Percentiles rank a stretch among this genome's conserved stretches.
phyloP scores from a whole-genome alignment of 2,329 filamentous ascomycete genomes.

The Talaromyces albobiverticillius region DNA sequence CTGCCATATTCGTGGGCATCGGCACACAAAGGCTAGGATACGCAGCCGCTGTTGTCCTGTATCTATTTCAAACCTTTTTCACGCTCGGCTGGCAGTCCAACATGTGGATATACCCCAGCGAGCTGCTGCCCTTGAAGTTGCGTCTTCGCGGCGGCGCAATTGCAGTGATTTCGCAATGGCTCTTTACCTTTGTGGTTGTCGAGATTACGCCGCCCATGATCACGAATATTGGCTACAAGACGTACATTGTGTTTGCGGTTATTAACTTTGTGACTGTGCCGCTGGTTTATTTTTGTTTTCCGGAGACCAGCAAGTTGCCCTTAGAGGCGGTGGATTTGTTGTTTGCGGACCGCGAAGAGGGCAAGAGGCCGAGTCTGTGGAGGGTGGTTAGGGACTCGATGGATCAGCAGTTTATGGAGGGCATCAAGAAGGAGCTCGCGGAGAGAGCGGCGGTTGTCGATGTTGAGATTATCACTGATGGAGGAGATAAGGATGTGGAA shows the following conservation, averaged over 20 bases:
- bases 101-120: conserved; percentile 56
- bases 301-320: conserved; percentile 46
- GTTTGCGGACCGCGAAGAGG: conserved; percentile 29
- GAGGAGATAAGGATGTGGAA: not conserved
- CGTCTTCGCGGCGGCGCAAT: conserved; percentile 56
- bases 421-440: conserved; percentile 7
- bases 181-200: conserved; percentile 55
- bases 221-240: conserved; percentile 37
- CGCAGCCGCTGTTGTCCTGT: conserved; percentile 58
- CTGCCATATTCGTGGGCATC: conserved; percentile 38
- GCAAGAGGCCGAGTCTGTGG: conserved; percentile 6
- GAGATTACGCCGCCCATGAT: conserved; percentile 49
- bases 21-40: conserved; percentile 25
- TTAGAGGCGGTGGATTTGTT: conserved; percentile 46
- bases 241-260: conserved; percentile 43
- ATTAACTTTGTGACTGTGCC: conserved; percentile 49
- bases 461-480: not conserved
- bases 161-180: conserved; percentile 55
- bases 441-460: conserved; percentile 5
- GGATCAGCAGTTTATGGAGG: conserved; percentile 3
- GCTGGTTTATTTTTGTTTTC: conserved; percentile 55
- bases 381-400: conserved; percentile 9
- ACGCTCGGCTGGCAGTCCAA: conserved; percentile 65
- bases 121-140: conserved; percentile 54
- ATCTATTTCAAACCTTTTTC: conserved; percentile 67